Conservation (phyloP, 305 asterid species). For the Rubia peregrina region DNA sequence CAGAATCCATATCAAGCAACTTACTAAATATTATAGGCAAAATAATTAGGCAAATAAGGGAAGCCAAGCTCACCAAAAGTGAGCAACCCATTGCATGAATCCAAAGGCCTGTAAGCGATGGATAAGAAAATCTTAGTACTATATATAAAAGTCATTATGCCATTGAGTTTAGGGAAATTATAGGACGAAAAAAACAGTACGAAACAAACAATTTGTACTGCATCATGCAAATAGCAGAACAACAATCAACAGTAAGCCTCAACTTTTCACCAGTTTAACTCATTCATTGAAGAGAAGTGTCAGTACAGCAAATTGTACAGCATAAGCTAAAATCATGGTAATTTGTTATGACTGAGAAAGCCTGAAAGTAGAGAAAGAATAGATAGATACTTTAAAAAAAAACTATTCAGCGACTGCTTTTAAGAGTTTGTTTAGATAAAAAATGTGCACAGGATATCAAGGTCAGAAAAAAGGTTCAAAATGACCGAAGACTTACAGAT, state of each 20-base stretch:
- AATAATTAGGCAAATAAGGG: slow-evolving; percentile 85
- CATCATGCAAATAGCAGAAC: neutral
- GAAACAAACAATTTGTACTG: neutral
- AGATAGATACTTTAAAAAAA: neutral
- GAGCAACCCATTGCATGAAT: slow-evolving; percentile 89
- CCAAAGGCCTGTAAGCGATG: slow-evolving; percentile 76
- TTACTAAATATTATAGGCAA: slow-evolving; percentile 80
- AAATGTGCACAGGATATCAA: neutral
- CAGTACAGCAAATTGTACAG: neutral
- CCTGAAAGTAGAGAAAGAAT: too few species aligned
- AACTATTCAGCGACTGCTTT: neutral
- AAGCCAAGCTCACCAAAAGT: slow-evolving; percentile 96
- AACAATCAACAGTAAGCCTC: neutral
- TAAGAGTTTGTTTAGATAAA: neutral
- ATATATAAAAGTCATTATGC: neutral
- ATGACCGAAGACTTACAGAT: neutral
- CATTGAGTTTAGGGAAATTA: neutral
- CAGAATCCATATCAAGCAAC: slow-evolving; percentile 24
- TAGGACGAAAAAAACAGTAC: neutral
- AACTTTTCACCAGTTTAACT: neutral
- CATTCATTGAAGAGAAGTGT: neutral
- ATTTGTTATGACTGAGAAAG: neutral
- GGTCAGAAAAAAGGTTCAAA: neutral
- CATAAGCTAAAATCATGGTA: neutral
- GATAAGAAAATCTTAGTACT: neutral